phyloP scores from a whole-genome alignment of 306 rosid genomes.

The Vicia faba region DNA sequence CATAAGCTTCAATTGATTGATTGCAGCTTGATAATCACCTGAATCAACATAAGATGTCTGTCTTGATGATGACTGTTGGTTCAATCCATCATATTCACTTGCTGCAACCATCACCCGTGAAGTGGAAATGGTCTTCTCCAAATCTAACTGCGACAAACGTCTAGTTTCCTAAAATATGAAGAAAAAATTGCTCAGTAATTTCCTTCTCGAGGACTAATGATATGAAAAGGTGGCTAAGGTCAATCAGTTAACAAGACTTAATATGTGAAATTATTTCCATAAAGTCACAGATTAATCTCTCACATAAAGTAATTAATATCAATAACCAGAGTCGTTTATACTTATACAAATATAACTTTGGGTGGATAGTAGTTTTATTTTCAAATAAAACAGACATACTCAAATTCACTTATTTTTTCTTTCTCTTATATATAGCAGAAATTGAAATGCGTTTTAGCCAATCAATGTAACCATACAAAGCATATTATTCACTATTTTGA shows the following conservation, averaged over 20 bases:
- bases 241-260: constrained; percentile 13
- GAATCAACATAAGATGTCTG: constrained; percentile 58
- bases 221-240: constrained; percentile 17
- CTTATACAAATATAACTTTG: too few relatives aligned
- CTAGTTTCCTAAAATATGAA: constrained; percentile 63
- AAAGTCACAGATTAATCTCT: constrained; percentile 6
- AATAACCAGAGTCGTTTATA: too few relatives aligned
- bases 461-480: not conserved
- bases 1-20: constrained; percentile 75
- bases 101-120: constrained; percentile 82
- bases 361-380: too few relatives aligned
- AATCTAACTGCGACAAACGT: constrained; percentile 64
- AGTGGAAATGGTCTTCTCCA: constrained; percentile 68
- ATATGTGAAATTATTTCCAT: not conserved
- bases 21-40: constrained; percentile 74
- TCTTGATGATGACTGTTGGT: constrained; percentile 46
- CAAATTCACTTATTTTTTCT: too few relatives aligned
- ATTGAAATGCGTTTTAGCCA: constrained; percentile 18
- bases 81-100: constrained; percentile 64
- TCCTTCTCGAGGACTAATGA: constrained; percentile 26
- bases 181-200: constrained; percentile 24
- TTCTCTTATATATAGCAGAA: constrained; percentile 18
- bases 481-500: constrained; percentile 15
- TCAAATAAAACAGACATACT: too few relatives aligned
- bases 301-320: not conserved